Evolutionary conservation across 2,329 filamentous ascomycete genomes (phyloP), one percentile per base, ranked within the genome.

Genomic region (Coniochaeta hoffmannii): DNA sequence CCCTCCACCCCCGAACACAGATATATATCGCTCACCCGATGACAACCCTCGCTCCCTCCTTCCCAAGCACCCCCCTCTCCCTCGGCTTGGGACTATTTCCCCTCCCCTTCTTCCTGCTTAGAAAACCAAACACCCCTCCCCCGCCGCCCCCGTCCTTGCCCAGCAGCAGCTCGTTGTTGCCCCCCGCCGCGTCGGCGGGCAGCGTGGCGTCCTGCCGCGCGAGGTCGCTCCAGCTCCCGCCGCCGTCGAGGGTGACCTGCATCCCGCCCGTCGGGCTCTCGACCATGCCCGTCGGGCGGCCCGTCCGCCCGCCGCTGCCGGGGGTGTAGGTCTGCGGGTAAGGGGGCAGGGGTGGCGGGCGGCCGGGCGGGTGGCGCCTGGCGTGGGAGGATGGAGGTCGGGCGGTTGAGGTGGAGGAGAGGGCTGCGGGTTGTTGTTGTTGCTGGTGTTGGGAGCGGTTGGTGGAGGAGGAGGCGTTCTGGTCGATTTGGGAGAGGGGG

Each of bases 51-150:
- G 94, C 92, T 15, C 94, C 94, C 69, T 97, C 92, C 68, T 97
- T 97, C 56, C 94, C 94, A 57, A 99, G 68, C 8, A 99, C 92
- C 57, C 94, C 94, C 55, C 90, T 83, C 73, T 97, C 92, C 69
- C 90, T 93, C 26, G 92, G 92, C 74, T 96, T 97, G 1, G 94
- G 94, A 68, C 91, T 97, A 70, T 91, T 86, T 55, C 91, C 90
- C 60, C 92, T 80, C 28, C 92, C 90, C 75, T 90, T 96, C 75
- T 96, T 96, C 65, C 92, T 81, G 61, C 83, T 89, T 58, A 97
- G 77, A 69, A 99, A 95, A 1, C 90, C 89, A 61, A 97, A 87
- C 80, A 97, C 93, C 53, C 86, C 85, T 38, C 35, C 35, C 80
- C 97, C 93, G 28, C 49, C n/a, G n/a, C 85, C 82, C 44, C 82